These are phyloP conservation scores for Salvia hispanica DNA, from an alignment of 257 asterid species.

Conservation along the genomic window DNA sequence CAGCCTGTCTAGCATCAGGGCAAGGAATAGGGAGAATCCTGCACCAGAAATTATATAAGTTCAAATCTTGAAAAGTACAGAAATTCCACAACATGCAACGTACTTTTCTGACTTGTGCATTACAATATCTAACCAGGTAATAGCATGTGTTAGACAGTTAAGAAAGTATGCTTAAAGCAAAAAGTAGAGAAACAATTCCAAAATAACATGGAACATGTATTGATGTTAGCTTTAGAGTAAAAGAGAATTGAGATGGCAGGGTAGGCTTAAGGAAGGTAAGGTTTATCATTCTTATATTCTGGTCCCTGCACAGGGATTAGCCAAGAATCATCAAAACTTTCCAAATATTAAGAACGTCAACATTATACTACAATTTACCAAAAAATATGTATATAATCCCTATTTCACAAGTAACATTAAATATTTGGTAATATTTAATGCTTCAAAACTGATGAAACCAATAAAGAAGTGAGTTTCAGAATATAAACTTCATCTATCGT, in stretches of 20 bases:
- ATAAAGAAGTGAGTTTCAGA: background rate
- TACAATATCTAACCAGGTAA: conserved; percentile 16
- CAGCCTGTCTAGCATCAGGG: conserved; percentile 74
- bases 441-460: background rate
- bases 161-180: conserved; percentile 14
- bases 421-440: background rate
- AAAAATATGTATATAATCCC: background rate
- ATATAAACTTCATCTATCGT: background rate
- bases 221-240: conserved; percentile 3
- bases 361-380: background rate
- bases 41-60: conserved; percentile 28
- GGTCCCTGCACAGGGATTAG: conserved; percentile 14
- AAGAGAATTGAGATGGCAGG: conserved; percentile 18
- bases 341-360: background rate
- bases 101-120: no score
- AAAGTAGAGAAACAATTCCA: conserved; percentile 1
- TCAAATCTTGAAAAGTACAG: background rate
- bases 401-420: no score
- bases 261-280: conserved; percentile 14
- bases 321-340: background rate
- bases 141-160: conserved; percentile 27
- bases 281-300: conserved; percentile 9
- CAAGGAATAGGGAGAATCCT: conserved; percentile 86
- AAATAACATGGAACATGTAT: conserved; percentile 21
- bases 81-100: background rate